phyloP scores from a whole-genome alignment of 208 protist species.

The Leishmania major region DNA sequence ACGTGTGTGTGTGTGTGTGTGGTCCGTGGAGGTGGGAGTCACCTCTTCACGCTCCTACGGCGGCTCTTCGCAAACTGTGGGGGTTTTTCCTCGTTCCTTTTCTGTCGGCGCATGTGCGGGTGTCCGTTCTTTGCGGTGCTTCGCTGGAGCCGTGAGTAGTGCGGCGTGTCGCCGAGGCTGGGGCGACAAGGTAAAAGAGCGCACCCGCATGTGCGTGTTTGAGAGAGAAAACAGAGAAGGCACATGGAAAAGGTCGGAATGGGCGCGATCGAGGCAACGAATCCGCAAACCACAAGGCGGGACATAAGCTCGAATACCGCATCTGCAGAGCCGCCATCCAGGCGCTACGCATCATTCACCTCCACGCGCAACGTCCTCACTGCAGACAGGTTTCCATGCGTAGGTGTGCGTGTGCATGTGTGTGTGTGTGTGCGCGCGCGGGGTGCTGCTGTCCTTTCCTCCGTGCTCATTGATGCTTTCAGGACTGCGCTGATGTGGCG shows the following conservation, averaged over 20 bases:
- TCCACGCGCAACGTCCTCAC: neutral
- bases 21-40: neutral
- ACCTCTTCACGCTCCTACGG: neutral
- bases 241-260: neutral
- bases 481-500: neutral
- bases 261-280: neutral
- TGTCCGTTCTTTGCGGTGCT: neutral
- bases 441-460: no score
- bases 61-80: neutral
- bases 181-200: neutral
- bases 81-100: slow-evolving; percentile 10
- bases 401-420: neutral
- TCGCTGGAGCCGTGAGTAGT: neutral
- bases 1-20: neutral
- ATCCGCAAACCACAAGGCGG: neutral
- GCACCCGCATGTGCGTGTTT: neutral
- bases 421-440: neutral
- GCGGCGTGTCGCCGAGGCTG: neutral
- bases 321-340: neutral
- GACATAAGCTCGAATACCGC: neutral
- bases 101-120: neutral
- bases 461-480: neutral
- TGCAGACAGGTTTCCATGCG: neutral
- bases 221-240: neutral
- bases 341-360: neutral